These are phyloP conservation scores for Plasmopara muralis DNA, from an alignment of 352 stramenopile genomes.

Conservation along the genomic window DNA sequence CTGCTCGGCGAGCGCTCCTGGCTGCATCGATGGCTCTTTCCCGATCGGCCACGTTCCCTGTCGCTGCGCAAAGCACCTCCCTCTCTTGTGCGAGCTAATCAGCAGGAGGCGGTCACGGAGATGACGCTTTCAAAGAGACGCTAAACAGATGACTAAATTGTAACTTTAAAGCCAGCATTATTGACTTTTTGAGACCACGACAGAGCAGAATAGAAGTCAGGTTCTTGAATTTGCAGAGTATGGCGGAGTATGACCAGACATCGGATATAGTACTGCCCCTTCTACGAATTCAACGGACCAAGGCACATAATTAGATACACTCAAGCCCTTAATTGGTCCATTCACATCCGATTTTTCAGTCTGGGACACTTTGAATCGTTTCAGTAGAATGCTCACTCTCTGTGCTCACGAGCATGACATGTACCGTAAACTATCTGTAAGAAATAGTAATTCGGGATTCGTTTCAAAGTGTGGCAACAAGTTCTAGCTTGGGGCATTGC, in stretches of 20 bases:
- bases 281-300: not conserved
- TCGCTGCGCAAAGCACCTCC: conserved; percentile 16
- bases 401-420: conserved; percentile 4
- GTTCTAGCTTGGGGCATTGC: not conserved
- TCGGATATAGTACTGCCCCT: not conserved
- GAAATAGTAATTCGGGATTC: conserved; percentile 1
- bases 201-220: conserved; percentile 2
- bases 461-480: not conserved
- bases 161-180: conserved; percentile 7
- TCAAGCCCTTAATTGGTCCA: conserved; percentile 12
- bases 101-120: conserved; percentile 4
- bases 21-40: conserved; percentile 8
- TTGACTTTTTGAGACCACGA: conserved; percentile 3
- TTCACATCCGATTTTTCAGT: conserved; percentile 24
- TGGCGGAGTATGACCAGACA: not conserved
- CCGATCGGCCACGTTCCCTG: conserved; percentile 14
- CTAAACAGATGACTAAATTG: conserved; percentile 13
- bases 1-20: conserved; percentile 5
- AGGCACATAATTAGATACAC: conserved; percentile 2
- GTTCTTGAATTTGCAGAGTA: not conserved
- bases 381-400: conserved; percentile 24
- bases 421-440: conserved; percentile 4
- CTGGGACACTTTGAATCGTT: conserved; percentile 25
- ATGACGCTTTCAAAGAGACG: conserved; percentile 23
- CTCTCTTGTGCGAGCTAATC: conserved; percentile 16